Conservation (phyloP, 805 yeast genomes). For the Starmerella vitae region DNA sequence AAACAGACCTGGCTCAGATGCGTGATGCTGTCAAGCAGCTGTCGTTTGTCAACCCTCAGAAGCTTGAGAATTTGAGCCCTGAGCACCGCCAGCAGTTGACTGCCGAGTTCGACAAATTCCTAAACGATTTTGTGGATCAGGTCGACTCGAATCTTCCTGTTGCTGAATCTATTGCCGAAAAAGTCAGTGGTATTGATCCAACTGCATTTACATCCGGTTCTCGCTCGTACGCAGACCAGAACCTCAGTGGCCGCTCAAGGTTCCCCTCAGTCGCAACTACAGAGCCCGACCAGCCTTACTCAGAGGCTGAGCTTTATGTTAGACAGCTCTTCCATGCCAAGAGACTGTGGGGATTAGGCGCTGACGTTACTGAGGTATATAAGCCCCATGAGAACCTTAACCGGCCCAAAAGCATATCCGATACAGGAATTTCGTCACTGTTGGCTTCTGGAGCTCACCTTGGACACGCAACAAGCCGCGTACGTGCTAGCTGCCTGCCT, state of each 20-base stretch:
- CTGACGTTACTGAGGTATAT: slow-evolving; percentile 49
- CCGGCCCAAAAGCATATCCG: slow-evolving; percentile 40
- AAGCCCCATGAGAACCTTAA: slow-evolving; percentile 53
- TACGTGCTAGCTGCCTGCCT: slow-evolving; percentile 68
- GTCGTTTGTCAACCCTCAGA: slow-evolving; percentile 17
- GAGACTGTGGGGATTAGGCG: slow-evolving; percentile 47
- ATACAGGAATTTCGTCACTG: slow-evolving; percentile 53
- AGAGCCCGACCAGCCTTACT: slow-evolving; percentile 48
- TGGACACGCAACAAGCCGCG: slow-evolving; percentile 69
- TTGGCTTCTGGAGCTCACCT: slow-evolving; percentile 89
- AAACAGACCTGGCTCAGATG: slow-evolving; percentile 6
- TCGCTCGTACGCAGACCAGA: slow-evolving; percentile 9
- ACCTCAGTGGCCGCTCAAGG: slow-evolving; percentile 17
- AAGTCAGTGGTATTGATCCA: slow-evolving; percentile 8
- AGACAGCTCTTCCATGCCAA: slow-evolving; percentile 55
- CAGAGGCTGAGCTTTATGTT: slow-evolving; percentile 61
- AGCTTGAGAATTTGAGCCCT: slow-evolving; percentile 21
- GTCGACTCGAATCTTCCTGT: slow-evolving; percentile 21
- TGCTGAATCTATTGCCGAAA: slow-evolving; percentile 13
- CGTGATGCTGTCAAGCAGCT: slow-evolving; percentile 14
- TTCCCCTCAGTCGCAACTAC: slow-evolving; percentile 58
- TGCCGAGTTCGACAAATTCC: slow-evolving; percentile 21
- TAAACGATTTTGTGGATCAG: slow-evolving; percentile 23
- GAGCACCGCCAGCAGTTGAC: slow-evolving; percentile 24
- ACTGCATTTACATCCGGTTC: slow-evolving; percentile 4